phyloP scores from a whole-genome alignment of 106 monocot species.

The Dendrobium officinale region DNA sequence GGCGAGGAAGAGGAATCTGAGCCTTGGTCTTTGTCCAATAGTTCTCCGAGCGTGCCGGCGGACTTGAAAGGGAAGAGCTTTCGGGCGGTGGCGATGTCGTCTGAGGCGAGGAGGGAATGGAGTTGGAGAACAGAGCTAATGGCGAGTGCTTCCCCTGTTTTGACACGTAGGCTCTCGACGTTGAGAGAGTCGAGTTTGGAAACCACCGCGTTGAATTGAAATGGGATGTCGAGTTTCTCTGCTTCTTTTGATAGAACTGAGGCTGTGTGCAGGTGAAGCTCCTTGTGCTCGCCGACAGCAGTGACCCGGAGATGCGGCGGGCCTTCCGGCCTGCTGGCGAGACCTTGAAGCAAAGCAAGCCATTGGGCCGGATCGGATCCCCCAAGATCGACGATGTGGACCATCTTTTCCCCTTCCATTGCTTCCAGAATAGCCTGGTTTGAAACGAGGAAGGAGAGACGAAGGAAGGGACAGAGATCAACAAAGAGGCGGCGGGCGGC shows the following conservation, averaged over 20 bases:
- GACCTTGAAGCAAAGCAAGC: slow-evolving; percentile 33
- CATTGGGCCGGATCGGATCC: slow-evolving; percentile 35
- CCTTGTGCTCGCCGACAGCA: slow-evolving; percentile 34
- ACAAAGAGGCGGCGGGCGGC: slow-evolving; percentile 25
- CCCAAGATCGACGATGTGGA: slow-evolving; percentile 48
- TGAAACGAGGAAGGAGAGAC: slow-evolving; percentile 27
- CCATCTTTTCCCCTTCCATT: slow-evolving; percentile 37
- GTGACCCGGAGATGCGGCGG: slow-evolving; percentile 66
- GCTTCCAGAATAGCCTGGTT: slow-evolving; percentile 55
- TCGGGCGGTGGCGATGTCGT: slow-evolving; percentile 6
- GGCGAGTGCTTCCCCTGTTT: slow-evolving; percentile 70
- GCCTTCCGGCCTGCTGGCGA: slow-evolving; percentile 28
- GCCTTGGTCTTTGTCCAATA: slow-evolving; percentile 24
- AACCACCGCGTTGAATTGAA: slow-evolving; percentile 61
- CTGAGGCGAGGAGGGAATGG: slow-evolving; percentile 38
- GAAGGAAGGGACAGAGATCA: slow-evolving; percentile 45
- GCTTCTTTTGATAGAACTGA: slow-evolving; percentile 40
- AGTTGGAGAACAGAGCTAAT: slow-evolving; percentile 45
- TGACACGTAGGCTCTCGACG: slow-evolving; percentile 44
- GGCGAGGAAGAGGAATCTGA: slow-evolving; percentile 34
- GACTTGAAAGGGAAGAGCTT: not conserved
- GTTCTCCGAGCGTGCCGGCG: slow-evolving; percentile 17
- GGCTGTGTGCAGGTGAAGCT: slow-evolving; percentile 27
- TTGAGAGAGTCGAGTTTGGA: slow-evolving; percentile 31
- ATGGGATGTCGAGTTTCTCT: slow-evolving; percentile 60